phyloP scores from a whole-genome alignment of 768 basidiomycete species.

The Russula foetens region DNA sequence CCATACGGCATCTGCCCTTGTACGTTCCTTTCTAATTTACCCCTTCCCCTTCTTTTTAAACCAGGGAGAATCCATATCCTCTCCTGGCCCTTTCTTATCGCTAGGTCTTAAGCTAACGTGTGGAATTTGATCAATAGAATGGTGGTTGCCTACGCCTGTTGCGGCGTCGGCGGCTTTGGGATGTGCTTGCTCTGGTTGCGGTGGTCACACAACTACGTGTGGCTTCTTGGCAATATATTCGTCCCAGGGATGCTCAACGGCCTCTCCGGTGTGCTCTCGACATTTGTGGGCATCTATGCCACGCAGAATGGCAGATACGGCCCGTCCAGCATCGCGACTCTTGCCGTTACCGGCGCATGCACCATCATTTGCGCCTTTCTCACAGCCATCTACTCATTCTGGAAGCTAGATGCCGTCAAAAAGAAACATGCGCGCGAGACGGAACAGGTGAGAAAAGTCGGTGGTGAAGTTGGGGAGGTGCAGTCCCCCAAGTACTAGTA shows the following conservation, averaged over 20 bases:
- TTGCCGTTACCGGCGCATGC: constrained; percentile 5
- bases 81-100: neutral
- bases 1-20: constrained; percentile 6
- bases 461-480: neutral
- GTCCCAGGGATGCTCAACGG: constrained; percentile 10
- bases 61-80: neutral
- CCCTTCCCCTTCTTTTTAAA: neutral
- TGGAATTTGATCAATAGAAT: neutral
- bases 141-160: constrained; percentile 1
- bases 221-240: constrained; percentile 6
- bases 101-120: neutral
- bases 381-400: neutral
- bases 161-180: constrained; percentile 9
- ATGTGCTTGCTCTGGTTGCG: constrained; percentile 14
- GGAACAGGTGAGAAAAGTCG: neutral
- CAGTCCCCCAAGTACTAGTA: neutral
- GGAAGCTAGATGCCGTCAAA: constrained; percentile 1
- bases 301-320: neutral
- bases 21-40: neutral
- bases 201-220: constrained; percentile 13
- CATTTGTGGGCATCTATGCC: neutral
- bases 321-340: neutral
- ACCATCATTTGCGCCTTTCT: neutral
- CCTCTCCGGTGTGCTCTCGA: constrained; percentile 12
- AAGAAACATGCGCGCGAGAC: neutral